These are phyloP conservation scores for Lactarius pseudohatsudake DNA, from an alignment of 768 basidiomycete species.

Conservation along the genomic window DNA sequence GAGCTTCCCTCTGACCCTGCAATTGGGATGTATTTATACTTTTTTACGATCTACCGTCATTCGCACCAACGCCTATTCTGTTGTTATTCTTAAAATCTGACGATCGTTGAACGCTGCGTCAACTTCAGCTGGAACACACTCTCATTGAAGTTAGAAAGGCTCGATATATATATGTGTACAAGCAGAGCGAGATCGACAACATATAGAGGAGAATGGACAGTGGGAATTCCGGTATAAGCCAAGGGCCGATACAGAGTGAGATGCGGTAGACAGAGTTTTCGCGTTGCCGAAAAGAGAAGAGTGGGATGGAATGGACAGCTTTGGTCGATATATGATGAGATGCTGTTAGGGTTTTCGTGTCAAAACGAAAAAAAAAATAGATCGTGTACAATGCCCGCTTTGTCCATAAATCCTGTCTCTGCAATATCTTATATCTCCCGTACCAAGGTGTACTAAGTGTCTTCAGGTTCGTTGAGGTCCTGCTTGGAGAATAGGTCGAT, in stretches of 20 bases:
- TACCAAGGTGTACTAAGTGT: slow-evolving; percentile 5
- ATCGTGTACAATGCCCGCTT: slow-evolving; percentile 27
- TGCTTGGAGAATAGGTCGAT: slow-evolving; percentile 72
- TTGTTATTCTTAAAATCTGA: not conserved
- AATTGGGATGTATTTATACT: not conserved
- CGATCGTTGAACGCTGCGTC: not conserved
- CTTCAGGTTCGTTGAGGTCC: slow-evolving; percentile 36
- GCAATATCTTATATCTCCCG: slow-evolving; percentile 4
- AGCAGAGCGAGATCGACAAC: slow-evolving; percentile 17
- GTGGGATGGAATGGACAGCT: slow-evolving; percentile 5
- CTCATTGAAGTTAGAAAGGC: slow-evolving; percentile 15
- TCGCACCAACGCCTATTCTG: slow-evolving; percentile 8
- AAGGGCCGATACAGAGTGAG: slow-evolving; percentile 3
- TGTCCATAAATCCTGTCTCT: slow-evolving; percentile 24
- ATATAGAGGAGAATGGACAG: slow-evolving; percentile 18
- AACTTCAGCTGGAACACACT: not conserved
- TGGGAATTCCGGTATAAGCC: slow-evolving; percentile 11
- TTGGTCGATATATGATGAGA: slow-evolving; percentile 5
- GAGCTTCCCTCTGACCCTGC: not conserved
- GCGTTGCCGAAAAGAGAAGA: slow-evolving; percentile 11
- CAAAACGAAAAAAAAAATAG: slow-evolving; percentile 19
- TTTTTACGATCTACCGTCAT: not conserved
- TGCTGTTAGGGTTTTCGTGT: slow-evolving; percentile 17
- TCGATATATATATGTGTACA: slow-evolving; percentile 25
- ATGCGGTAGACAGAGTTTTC: not conserved